These are phyloP conservation scores for Aspergillus hancockii DNA, from an alignment of 495 filamentous ascomycete species.

Conservation along the genomic window DNA sequence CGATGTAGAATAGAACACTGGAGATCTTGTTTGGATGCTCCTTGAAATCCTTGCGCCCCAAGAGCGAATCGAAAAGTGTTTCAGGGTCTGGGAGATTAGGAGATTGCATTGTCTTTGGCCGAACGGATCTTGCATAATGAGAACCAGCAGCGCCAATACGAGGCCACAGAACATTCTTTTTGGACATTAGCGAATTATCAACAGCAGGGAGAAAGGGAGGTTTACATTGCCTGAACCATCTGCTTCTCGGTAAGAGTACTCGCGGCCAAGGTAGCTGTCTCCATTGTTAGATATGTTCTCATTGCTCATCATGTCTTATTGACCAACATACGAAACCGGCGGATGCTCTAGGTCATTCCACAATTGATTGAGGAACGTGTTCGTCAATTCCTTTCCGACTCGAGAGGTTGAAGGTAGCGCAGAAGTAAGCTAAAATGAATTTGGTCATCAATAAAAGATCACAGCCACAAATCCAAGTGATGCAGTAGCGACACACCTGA, in stretches of 20 bases:
- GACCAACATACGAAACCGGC: constrained; percentile 56
- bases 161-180: constrained; percentile 59
- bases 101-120: constrained; percentile 61
- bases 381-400: constrained; percentile 53
- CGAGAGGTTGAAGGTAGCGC: constrained; percentile 56
- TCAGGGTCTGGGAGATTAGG: constrained; percentile 72
- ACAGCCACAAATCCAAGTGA: not conserved
- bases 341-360: constrained; percentile 73
- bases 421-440: not conserved
- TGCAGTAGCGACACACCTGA: constrained; percentile 30
- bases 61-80: constrained; percentile 74
- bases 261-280: constrained; percentile 49
- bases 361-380: constrained; percentile 59
- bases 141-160: constrained; percentile 63
- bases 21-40: constrained; percentile 80
- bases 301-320: constrained; percentile 12
- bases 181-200: constrained; percentile 12
- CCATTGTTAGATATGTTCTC: constrained; percentile 30
- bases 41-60: constrained; percentile 62
- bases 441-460: not conserved
- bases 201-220: not conserved
- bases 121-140: constrained; percentile 72
- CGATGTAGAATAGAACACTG: constrained; percentile 85
- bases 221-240: constrained; percentile 70
- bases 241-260: constrained; percentile 63